Evolutionary conservation across 2,329 filamentous ascomycete species (phyloP), one percentile per base, ranked within the genome.

Genomic region (Plenodomus biglobosus): DNA sequence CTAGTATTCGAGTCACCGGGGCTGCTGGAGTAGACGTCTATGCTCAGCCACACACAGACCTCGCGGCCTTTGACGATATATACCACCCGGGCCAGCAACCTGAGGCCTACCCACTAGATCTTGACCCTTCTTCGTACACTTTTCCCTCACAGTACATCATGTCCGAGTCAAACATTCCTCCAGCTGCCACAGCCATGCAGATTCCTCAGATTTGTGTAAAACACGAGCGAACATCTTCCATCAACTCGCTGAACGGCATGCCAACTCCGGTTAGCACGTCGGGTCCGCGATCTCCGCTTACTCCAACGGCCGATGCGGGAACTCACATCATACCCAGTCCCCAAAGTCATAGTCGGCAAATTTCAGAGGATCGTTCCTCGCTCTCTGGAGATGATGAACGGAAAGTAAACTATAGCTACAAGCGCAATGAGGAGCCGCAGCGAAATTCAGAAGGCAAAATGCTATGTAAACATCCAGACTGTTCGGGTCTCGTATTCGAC

Each of bases 391-490:
- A 69, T 21, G 62, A 69, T 15, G 56, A 59, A 37, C 67, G 66
- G 42, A 67, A 66, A 52, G 13, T 18, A 8, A 71, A 72, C 45
- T 59, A 70, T 56, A 61, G 67, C 20, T 73, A 68, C 56, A 74
- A 74, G 50, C 70, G 72, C 27, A 53, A 64, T 41, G 71, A 73
- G 50, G 80, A 83, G 61, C 81, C 82, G 10, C 80, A 80, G 38
- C 78, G 77, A 71, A 90, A 90, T 58, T 68, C 76, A 1, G 80
- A 88, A 19, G 88, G 88, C n/a, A 86, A 89, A 65, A 94, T 86
- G 62, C 80, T 85, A 46, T 96, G 92, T 72, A 84, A 83, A 46
- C 69, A 72, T 15, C 73, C 79, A 0, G 85, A 86, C 46, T 96
- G 92, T 63, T 79, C 76, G 11, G 83, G 86, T 43, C 79, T 85